Percentiles rank a stretch among this genome's conserved stretches.
These are phyloP conservation scores for Shiraia bambusicola DNA, from an alignment of 2,329 filamentous ascomycete genomes.

Conservation along the genomic window DNA sequence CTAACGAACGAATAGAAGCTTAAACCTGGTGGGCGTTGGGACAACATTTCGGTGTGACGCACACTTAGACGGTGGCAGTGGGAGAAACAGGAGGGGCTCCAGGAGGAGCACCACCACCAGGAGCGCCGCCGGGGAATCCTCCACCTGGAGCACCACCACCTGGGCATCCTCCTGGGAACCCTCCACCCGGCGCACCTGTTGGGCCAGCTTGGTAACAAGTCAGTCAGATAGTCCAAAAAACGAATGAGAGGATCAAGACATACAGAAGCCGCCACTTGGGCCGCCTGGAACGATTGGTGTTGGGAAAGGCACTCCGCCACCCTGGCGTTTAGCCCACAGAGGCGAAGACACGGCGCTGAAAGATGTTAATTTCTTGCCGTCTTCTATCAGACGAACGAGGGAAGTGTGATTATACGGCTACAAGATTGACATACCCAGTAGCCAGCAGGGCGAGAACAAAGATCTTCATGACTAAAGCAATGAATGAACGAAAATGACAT, in stretches of 20 bases:
- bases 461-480: conserved; percentile 11
- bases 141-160: not conserved
- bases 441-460: conserved; percentile 10
- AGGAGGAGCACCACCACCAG: not conserved
- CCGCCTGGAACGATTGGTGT: not conserved
- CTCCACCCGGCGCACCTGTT: not conserved
- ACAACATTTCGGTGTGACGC: no score
- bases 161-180: not conserved
- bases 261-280: not conserved
- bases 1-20: no score
- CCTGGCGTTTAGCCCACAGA: not conserved
- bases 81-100: not conserved
- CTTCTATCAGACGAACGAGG: not conserved
- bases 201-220: not conserved
- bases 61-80: not conserved
- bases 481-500: not conserved
- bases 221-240: not conserved
- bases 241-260: not conserved
- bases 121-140: not conserved
- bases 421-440: conserved; percentile 6
- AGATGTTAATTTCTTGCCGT: conserved; percentile 1
- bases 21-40: no score
- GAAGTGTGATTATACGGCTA: not conserved
- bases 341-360: conserved; percentile 15
- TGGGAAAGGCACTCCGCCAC: not conserved